Evolutionary conservation across 306 rosid genomes (phyloP).

Genomic region (Pyrus communis): DNA sequence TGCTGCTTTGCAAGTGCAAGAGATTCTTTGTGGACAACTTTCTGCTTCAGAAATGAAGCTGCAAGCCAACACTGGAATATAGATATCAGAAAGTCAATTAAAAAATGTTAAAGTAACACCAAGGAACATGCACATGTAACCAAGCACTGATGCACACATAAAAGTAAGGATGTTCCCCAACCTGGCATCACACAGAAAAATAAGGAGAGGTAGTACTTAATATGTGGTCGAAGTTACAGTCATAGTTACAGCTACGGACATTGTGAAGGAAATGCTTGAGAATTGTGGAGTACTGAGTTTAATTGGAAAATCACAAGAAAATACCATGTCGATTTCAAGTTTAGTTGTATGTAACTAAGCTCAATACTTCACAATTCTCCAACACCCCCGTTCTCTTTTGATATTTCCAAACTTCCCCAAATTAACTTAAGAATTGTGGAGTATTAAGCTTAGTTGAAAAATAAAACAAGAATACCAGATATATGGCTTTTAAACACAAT

Average conservation of each 20-base stretch:
- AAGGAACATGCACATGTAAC: background rate
- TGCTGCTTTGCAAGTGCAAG: conserved; percentile 51
- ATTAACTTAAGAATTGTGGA: background rate
- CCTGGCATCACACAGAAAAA: background rate
- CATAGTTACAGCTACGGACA: background rate
- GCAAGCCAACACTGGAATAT: conserved; percentile 74
- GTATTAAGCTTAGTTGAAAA: no score
- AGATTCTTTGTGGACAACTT: conserved; percentile 52
- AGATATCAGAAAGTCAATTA: background rate
- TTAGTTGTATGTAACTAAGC: background rate
- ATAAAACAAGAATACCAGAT: background rate
- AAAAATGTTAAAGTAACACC: background rate
- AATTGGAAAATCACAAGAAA: background rate
- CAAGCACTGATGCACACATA: background rate
- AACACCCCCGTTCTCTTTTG: background rate
- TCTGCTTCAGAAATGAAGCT: conserved; percentile 48
- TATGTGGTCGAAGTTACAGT: background rate
- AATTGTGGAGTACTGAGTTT: background rate
- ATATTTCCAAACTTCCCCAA: background rate
- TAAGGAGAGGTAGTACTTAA: background rate
- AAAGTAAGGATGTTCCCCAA: background rate
- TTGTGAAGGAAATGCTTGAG: background rate
- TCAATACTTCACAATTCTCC: background rate
- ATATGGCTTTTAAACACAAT: background rate
- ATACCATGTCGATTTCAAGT: background rate